Percentiles rank a stretch among this genome's conserved stretches.
Conservation (phyloP, 1,284 basidiomycete species). For the Fomes fomentarius region DNA sequence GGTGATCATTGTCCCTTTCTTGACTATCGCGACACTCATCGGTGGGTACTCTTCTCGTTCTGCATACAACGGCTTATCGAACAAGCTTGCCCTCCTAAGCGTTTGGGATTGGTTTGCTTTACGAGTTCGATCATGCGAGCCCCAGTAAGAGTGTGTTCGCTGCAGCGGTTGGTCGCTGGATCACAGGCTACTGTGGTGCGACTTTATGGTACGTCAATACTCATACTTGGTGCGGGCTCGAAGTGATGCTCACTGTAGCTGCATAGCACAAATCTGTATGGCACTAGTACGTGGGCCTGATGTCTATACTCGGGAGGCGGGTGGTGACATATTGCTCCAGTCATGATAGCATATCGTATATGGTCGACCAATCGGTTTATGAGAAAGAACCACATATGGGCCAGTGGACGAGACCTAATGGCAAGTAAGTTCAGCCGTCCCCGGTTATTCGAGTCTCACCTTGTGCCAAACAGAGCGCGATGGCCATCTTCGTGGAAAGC, state of each 20-base stretch:
- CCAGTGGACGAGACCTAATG: background rate
- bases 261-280: background rate
- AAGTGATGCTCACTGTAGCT: background rate
- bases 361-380: background rate
- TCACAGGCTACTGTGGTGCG: background rate
- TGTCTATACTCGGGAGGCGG: too few species aligned
- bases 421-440: background rate
- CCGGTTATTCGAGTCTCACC: too few species aligned
- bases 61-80: background rate
- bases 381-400: background rate
- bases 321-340: too few species aligned
- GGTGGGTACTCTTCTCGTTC: background rate
- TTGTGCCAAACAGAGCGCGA: too few species aligned
- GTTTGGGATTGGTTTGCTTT: background rate
- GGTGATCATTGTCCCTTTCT: background rate
- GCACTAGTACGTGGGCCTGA: background rate
- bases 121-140: background rate
- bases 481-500: background rate
- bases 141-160: background rate
- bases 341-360: background rate
- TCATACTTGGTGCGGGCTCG: background rate
- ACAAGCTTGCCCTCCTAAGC: background rate
- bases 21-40: background rate
- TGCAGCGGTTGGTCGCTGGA: background rate
- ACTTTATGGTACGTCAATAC: background rate